phyloP scores from a whole-genome alignment of 345 rosid species.

The Sisymbrium irio region DNA sequence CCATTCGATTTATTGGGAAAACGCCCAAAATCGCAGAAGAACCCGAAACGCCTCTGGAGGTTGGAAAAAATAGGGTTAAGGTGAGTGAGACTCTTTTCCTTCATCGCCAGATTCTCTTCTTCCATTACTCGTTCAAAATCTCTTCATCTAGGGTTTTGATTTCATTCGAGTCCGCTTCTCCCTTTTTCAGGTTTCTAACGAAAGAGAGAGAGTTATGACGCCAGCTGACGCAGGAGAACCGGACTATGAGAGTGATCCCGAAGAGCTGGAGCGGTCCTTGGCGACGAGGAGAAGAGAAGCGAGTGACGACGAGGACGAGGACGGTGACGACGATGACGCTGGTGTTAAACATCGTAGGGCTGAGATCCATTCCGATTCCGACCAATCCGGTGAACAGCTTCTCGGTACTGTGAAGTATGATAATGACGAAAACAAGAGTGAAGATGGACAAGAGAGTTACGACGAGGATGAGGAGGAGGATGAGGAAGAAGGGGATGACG shows the following conservation, averaged over 20 bases:
- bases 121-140: neutral
- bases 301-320: slow-evolving; percentile 78
- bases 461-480: slow-evolving; percentile 43
- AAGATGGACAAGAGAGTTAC: slow-evolving; percentile 39
- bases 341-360: slow-evolving; percentile 38
- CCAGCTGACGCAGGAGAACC: slow-evolving; percentile 48
- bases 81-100: neutral
- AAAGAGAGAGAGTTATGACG: slow-evolving; percentile 36
- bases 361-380: slow-evolving; percentile 60
- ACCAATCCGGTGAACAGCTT: slow-evolving; percentile 60
- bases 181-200: slow-evolving; percentile 4
- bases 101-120: neutral
- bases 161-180: neutral
- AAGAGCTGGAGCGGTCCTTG: slow-evolving; percentile 68
- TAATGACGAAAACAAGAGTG: slow-evolving; percentile 38
- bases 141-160: slow-evolving; percentile 5
- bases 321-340: neutral
- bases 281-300: slow-evolving; percentile 78
- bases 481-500: slow-evolving; percentile 10
- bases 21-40: slow-evolving; percentile 6
- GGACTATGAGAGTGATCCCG: slow-evolving; percentile 93
- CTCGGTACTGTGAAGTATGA: slow-evolving; percentile 63
- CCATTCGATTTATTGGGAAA: neutral
- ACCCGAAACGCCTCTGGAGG: slow-evolving; percentile 4
- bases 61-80: slow-evolving; percentile 15